Conservation (phyloP, 2,329 filamentous ascomycete species). For the Ilyonectria robusta region DNA sequence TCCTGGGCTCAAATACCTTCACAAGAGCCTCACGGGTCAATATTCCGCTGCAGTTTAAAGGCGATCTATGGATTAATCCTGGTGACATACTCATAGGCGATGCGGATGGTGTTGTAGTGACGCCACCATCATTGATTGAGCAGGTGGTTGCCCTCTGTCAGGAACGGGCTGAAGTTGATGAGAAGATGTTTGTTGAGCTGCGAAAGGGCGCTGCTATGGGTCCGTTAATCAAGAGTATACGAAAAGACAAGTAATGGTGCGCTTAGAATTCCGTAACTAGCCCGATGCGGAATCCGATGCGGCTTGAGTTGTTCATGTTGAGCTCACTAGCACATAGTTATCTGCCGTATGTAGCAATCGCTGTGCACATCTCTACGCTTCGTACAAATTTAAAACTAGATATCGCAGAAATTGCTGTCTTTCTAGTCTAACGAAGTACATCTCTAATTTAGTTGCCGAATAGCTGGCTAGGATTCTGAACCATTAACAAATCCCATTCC, state of each 20-base stretch:
- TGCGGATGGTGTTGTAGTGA: conserved; percentile 49
- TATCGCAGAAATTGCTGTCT: not conserved
- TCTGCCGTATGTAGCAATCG: too few species aligned
- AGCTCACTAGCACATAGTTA: not conserved
- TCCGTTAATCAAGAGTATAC: conserved; percentile 22
- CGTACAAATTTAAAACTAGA: not conserved
- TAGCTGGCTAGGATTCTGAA: conserved; percentile 29
- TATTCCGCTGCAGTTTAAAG: conserved; percentile 46
- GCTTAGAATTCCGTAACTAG: not conserved
- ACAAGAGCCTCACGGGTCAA: conserved; percentile 48
- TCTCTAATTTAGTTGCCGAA: conserved; percentile 19
- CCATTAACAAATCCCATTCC: conserved; percentile 43
- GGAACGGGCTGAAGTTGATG: conserved; percentile 47
- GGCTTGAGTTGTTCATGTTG: not conserved
- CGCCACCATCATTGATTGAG: conserved; percentile 40
- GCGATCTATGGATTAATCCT: conserved; percentile 48
- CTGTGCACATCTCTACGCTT: not conserved
- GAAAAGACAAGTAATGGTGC: conserved; percentile 25
- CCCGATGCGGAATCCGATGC: not conserved
- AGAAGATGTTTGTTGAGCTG: conserved; percentile 42
- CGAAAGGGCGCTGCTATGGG: conserved; percentile 29
- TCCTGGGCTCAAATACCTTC: conserved; percentile 50
- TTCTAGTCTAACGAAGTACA: not conserved
- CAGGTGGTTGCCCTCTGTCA: conserved; percentile 47
- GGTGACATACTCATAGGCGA: conserved; percentile 49